Percentiles rank a stretch among this genome's conserved stretches.
Conservation (phyloP, 169 alveolate species). For the Plasmodium inui region DNA sequence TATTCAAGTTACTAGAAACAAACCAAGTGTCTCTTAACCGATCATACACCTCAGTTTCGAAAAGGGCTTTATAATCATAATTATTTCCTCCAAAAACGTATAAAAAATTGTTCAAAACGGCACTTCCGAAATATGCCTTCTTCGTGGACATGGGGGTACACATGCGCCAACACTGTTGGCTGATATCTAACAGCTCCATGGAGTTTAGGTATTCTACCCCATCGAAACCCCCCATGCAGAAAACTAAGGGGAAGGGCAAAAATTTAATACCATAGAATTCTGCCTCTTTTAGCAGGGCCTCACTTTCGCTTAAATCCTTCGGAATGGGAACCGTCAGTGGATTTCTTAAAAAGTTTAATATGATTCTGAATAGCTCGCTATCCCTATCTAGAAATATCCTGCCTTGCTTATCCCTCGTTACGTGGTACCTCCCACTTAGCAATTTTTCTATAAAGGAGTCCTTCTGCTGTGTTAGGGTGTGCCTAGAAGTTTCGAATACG, state of each 20-base stretch:
- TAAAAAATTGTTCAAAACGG: slow-evolving; percentile 84
- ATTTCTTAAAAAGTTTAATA: slow-evolving; percentile 88
- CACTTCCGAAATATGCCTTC: slow-evolving; percentile 87
- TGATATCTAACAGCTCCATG: slow-evolving; percentile 88
- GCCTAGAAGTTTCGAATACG: slow-evolving; percentile 89
- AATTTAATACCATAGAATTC: slow-evolving; percentile 86
- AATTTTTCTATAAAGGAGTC: slow-evolving; percentile 85
- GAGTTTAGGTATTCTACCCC: slow-evolving; percentile 87
- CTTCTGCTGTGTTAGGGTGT: slow-evolving; percentile 86
- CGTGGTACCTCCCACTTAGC: slow-evolving; percentile 87
- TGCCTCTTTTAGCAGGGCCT: slow-evolving; percentile 85
- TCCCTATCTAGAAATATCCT: slow-evolving; percentile 91
- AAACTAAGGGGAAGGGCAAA: slow-evolving; percentile 89
- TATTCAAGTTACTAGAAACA: slow-evolving; percentile 83
- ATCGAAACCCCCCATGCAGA: slow-evolving; percentile 89
- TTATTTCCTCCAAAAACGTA: slow-evolving; percentile 93
- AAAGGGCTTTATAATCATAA: slow-evolving; percentile 92
- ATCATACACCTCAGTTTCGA: slow-evolving; percentile 92
- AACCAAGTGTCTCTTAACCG: slow-evolving; percentile 90
- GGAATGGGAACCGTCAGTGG: slow-evolving; percentile 85
- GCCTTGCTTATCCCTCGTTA: slow-evolving; percentile 89
- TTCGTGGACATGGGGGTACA: slow-evolving; percentile 90
- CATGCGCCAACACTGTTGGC: slow-evolving; percentile 90
- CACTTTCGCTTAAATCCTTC: slow-evolving; percentile 89
- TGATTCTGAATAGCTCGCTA: slow-evolving; percentile 86